Evolutionary conservation across 352 stramenopile species (phyloP), one percentile per base, ranked within the genome.

Genomic region (Phytophthora pisi): DNA sequence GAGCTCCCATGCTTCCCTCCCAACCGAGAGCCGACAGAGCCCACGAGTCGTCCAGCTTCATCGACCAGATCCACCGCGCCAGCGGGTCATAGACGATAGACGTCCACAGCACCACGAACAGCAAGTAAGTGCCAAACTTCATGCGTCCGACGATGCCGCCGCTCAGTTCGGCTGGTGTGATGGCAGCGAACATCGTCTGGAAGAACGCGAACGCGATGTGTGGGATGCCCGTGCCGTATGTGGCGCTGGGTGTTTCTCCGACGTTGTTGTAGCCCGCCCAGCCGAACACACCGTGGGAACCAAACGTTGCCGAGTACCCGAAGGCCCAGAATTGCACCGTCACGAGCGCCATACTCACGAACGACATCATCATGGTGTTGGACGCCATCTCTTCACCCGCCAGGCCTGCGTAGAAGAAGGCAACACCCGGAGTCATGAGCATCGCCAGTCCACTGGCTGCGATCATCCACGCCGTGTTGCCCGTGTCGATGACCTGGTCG

Each of bases 311-410:
- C 69, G 79, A 90, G 79, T 91, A 94, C 9, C 86, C 86, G 51
- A 91, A 85, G 11, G 77, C 69, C 53, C 81, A 88, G 74, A 91
- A 94, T 68, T 93, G 84, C 40, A 92, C 78, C 20, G 85, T 89
- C 56, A 92, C 79, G 28, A 93, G 51, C 9, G 82, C 84, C 76
- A 91, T 91, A 34, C 68, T 81, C 51, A 86, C 68, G 55, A 90
- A 91, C 13, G 78, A 90, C 79, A 90, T 88, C 67, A 91, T 86
- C 43, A 92, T 88, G 26, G 82, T 91, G 73, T 89, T 90, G 51
- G 86, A 87, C 40, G 86, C 78, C 73, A 88, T 90, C 53, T 87
- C 79, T 55, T 86, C 76, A 24, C 84, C 81, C 0, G 84, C 84
- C 16, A 93, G 70, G 10, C 86, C 86, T 2, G 82, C 86, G 75